Percentiles rank a stretch among this genome's conserved stretches.
Evolutionary conservation across 2,329 filamentous ascomycete species (phyloP).

Genomic region (Rhynchosporium graminicola): DNA sequence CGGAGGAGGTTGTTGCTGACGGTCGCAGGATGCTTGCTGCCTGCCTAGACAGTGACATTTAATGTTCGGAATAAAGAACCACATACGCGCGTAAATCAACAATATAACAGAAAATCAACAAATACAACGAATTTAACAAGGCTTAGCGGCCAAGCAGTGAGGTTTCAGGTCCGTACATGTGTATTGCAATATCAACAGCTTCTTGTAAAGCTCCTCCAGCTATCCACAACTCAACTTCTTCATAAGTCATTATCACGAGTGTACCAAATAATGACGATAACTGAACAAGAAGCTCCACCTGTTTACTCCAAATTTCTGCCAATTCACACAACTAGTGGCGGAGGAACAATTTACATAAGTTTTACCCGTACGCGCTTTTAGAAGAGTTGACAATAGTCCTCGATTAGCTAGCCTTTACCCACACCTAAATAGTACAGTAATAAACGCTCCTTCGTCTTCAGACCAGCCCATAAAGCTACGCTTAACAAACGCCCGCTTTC

Average conservation of each 20-base stretch:
- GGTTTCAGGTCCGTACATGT: too few relatives aligned
- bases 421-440: neutral
- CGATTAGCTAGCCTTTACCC: neutral
- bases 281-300: neutral
- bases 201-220: neutral
- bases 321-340: neutral
- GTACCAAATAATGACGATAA: neutral
- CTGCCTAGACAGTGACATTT: too few relatives aligned
- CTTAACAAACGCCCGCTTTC: constrained; percentile 17
- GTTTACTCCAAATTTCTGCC: neutral
- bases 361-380: neutral
- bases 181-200: too few relatives aligned
- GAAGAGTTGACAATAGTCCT: neutral
- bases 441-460: neutral
- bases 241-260: neutral
- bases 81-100: too few relatives aligned
- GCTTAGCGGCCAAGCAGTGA: too few relatives aligned
- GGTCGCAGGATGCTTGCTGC: too few relatives aligned
- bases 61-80: too few relatives aligned
- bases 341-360: neutral
- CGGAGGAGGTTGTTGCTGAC: too few relatives aligned
- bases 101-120: too few relatives aligned
- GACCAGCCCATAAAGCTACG: neutral
- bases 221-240: neutral
- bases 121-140: too few relatives aligned